phyloP scores from a whole-genome alignment of 768 basidiomycete species.

The Amanita fuliginea region DNA sequence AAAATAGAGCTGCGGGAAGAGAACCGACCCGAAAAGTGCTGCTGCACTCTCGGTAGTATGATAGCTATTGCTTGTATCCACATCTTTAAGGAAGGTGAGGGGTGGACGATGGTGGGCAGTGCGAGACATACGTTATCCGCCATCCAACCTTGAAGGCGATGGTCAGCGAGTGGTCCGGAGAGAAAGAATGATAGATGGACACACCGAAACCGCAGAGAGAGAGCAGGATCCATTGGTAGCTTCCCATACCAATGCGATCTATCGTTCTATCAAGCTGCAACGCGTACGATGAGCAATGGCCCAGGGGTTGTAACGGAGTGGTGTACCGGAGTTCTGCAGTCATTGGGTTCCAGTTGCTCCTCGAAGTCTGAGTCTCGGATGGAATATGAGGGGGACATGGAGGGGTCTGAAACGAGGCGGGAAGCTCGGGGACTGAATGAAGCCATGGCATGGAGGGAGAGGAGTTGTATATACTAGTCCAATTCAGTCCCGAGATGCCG shows the following conservation, averaged over 20 bases:
- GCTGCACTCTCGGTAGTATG: constrained; percentile 92
- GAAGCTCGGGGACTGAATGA: constrained; percentile 37
- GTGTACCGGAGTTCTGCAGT: constrained; percentile 39
- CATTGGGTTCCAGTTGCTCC: constrained; percentile 24
- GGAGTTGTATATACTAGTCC: background rate
- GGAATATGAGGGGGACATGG: constrained; percentile 20
- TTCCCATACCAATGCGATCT: constrained; percentile 87
- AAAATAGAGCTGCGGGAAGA: background rate
- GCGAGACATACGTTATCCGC: constrained; percentile 69
- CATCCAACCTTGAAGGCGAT: constrained; percentile 59
- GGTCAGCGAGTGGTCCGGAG: constrained; percentile 1
- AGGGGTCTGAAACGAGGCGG: constrained; percentile 32
- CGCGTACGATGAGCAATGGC: background rate
- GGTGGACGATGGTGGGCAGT: constrained; percentile 5
- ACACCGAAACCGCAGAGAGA: constrained; percentile 84
- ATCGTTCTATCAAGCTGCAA: constrained; percentile 67
- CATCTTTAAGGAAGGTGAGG: constrained; percentile 47
- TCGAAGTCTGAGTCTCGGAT: constrained; percentile 25
- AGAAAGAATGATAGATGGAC: constrained; percentile 15
- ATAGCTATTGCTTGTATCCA: constrained; percentile 90
- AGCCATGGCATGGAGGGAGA: constrained; percentile 22
- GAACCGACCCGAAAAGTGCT: constrained; percentile 63
- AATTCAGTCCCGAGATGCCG: background rate
- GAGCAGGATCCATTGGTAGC: constrained; percentile 74
- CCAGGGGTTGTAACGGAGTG: background rate